phyloP scores from a whole-genome alignment of 257 asterid species.

The Asclepias syriaca region DNA sequence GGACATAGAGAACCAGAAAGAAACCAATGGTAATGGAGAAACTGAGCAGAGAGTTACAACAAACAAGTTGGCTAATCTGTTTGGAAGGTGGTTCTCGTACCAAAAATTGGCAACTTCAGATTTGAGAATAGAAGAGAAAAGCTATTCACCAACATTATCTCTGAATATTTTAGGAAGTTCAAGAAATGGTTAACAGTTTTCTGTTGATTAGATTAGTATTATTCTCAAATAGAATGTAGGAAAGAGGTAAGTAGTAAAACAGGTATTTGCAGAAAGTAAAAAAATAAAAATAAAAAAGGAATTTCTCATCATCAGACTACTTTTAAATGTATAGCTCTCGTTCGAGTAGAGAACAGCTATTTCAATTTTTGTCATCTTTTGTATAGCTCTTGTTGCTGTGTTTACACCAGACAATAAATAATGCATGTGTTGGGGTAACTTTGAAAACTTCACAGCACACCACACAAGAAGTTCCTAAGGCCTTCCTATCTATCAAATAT shows the following conservation, averaged over 20 bases:
- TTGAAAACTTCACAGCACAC: background rate
- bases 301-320: constrained; percentile 5
- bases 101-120: constrained; percentile 38
- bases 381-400: too few species aligned
- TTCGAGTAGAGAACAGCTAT: background rate
- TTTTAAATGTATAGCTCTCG: constrained; percentile 8
- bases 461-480: background rate
- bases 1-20: constrained; percentile 10
- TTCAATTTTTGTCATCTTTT: background rate
- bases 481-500: background rate
- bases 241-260: constrained; percentile 19
- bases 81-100: constrained; percentile 53
- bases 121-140: constrained; percentile 22
- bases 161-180: constrained; percentile 31
- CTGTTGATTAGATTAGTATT: constrained; percentile 22
- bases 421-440: too few species aligned
- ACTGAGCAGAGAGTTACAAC: constrained; percentile 20
- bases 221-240: constrained; percentile 24
- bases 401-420: too few species aligned
- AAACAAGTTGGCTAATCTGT: constrained; percentile 33
- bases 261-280: background rate
- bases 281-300: background rate
- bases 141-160: constrained; percentile 25
- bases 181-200: constrained; percentile 23
- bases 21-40: constrained; percentile 21